Evolutionary conservation across 2,329 filamentous ascomycete genomes (phyloP), one percentile per base, ranked within the genome.

Genomic region (Hypoxylon sp.): DNA sequence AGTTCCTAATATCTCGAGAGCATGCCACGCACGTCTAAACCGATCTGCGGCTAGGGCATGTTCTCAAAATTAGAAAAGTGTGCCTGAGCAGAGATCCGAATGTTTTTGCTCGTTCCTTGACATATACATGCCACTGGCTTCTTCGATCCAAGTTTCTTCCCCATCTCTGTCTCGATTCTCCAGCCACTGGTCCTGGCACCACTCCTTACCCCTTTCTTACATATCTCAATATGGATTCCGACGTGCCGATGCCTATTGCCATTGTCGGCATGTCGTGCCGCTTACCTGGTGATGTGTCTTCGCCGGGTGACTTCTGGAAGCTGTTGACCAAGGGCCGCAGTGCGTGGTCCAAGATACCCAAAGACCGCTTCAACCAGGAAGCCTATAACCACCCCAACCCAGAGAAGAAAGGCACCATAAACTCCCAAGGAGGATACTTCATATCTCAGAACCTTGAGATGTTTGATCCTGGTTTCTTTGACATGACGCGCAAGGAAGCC

Each of bases 381-480:
- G 86, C 86, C 7, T 91, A 93, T 75, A 89, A 85, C 68, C 90
- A 93, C 73, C 85, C 90, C 2, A 89, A 88, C 1, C 90, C 90
- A 5, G 91, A 91, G 75, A 85, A 82, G 40, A 89, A 88, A 77
- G 92, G 92, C 78, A 92, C 91, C 54, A 90, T 86, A 30, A 86
- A 90, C 71, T 91, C 90, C 1, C 89, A 88, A 11, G 93, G 88
- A 69, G 92, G 92, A 6, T 92, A 90, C 80, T 94, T 81, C 71
- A 80, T 93, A 48, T 68, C 64, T 61, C 87, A 93, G 37, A 85
- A 92, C 57, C 91, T 92, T 0, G 91, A 90, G 50, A 82, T 91
- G 10, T 95, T 95, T 72, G 92, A 95, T 74, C 88, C 91, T 1
- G 84, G 88, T 0, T 94, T 95, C 82, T 95, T 95, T 85, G 93